Evolutionary conservation across 768 basidiomycete genomes (phyloP), one percentile per base, ranked within the genome.

Genomic region (Leccinum variicolor): DNA sequence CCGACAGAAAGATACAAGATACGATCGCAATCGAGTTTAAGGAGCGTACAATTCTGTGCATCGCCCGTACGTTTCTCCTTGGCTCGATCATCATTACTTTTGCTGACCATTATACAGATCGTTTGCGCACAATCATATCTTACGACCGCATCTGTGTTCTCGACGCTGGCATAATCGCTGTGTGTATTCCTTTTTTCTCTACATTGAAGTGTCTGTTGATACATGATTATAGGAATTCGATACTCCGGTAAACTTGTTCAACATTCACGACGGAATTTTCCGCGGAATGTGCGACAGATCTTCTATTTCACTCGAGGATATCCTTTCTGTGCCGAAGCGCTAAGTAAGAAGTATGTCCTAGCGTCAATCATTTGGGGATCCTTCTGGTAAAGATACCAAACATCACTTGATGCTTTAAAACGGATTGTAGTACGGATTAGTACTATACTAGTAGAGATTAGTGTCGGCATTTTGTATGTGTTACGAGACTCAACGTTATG

Each of bases 91-190:
- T 23, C 43, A 14, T 14, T 13, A 19, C 14, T 4, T 53, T 55
- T 43, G 50, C 50, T 64, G 21, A 54, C 25, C 29, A n/a, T 49
- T 14, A 45, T 48, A 45, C 68, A 85, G 90, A 96, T 72, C 88
- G 94, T 25, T 73, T 96, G 52, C 82, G 86, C 46, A 96, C 94
- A 1, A 94, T 96, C 64, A 86, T 94, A 59, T 79, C 84, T 13
- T 95, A 94, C 65, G 92, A 98, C 72, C 81, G 90, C 36, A 90
- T 97, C 36, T 87, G 92, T 64, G 94, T 95, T 17, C 83, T 96
- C 69, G 87, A 92, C 65, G 84, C 85, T 2, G 94, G 94, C 0
- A 74, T 77, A 54, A 89, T 94, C 56, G 86, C 84, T 54, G 86
- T 85, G 62, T 64, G 84, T 79, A 28, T 5, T 25, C 10, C 28